A percentile compares a stretch with the other conserved stretches of the same genome.
Evolutionary conservation across 1,284 basidiomycete genomes (phyloP).

Genomic region (Porogramme epimiltina): DNA sequence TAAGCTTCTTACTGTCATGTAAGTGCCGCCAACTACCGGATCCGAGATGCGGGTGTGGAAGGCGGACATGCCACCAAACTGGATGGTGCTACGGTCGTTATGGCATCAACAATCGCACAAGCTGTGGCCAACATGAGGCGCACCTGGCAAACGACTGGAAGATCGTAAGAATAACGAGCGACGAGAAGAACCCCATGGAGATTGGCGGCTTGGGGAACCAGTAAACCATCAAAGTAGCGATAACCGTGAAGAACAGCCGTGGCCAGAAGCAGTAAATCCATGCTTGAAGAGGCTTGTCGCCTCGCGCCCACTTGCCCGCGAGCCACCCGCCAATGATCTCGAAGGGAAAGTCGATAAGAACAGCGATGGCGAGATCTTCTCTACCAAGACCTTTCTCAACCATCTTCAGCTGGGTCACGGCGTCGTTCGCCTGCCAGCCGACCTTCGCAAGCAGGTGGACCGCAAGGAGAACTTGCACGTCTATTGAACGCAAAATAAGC

Average conservation of each 20-base stretch:
- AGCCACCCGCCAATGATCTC: conserved; percentile 96
- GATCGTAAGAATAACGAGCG: conserved; percentile 83
- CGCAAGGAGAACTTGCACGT: conserved; percentile 88
- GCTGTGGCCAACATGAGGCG: conserved; percentile 30
- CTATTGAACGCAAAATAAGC: conserved; percentile 42
- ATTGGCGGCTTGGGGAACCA: conserved; percentile 84
- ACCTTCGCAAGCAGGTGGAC: conserved; percentile 94
- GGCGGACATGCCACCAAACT: conserved; percentile 97
- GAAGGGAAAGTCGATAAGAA: conserved; percentile 97
- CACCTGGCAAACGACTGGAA: conserved; percentile 87
- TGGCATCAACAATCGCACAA: not conserved
- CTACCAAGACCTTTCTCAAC: conserved; percentile 96
- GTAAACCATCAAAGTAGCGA: conserved; percentile 82
- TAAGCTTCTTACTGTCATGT: conserved; percentile 82
- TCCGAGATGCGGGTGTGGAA: conserved; percentile 98
- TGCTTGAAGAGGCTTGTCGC: conserved; percentile 73
- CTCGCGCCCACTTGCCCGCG: conserved; percentile 91
- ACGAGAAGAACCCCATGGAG: conserved; percentile 77
- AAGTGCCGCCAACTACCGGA: conserved; percentile 95
- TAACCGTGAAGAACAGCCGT: conserved; percentile 71
- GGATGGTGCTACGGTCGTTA: conserved; percentile 73
- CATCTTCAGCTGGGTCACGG: conserved; percentile 91
- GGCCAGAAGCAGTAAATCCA: conserved; percentile 96
- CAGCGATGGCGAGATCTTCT: conserved; percentile 94
- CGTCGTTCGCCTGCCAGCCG: conserved; percentile 95